phyloP scores from a whole-genome alignment of 2,329 filamentous ascomycete species.

The Drechslerella coelobrocha region DNA sequence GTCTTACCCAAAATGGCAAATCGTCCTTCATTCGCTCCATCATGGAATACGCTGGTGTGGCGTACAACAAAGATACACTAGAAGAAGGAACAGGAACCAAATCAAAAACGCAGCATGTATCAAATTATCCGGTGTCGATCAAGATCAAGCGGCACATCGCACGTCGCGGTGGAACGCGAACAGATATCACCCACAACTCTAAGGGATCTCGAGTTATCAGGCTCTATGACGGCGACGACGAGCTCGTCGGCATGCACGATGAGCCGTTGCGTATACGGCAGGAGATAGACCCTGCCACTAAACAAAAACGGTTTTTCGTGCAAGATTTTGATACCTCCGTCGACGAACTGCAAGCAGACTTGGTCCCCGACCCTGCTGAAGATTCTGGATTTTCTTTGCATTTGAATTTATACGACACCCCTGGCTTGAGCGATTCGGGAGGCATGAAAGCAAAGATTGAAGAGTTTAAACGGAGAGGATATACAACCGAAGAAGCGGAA shows the following conservation, averaged over 20 bases:
- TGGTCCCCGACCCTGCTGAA: constrained; percentile 5
- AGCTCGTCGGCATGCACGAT: too few relatives aligned
- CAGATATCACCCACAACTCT: not conserved
- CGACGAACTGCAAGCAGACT: not conserved
- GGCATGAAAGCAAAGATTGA: constrained; percentile 4
- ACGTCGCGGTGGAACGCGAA: not conserved
- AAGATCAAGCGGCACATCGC: not conserved
- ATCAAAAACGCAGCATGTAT: not conserved
- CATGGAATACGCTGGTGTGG: not conserved
- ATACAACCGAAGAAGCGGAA: not conserved
- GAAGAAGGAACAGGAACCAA: not conserved
- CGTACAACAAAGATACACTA: not conserved
- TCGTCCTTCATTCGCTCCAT: not conserved
- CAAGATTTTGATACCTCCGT: constrained; percentile 8
- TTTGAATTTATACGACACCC: constrained; percentile 21
- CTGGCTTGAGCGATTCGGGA: constrained; percentile 20
- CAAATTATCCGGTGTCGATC: not conserved
- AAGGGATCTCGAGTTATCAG: not conserved
- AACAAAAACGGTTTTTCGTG: not conserved
- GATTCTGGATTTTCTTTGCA: not conserved
- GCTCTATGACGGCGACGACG: not conserved
- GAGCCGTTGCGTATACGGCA: not conserved
- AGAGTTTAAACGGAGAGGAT: constrained; percentile 10
- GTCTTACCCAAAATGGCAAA: not conserved
- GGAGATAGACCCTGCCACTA: not conserved